phyloP scores from a whole-genome alignment of 2,329 filamentous ascomycete species.

The Davidsoniella virescens region DNA sequence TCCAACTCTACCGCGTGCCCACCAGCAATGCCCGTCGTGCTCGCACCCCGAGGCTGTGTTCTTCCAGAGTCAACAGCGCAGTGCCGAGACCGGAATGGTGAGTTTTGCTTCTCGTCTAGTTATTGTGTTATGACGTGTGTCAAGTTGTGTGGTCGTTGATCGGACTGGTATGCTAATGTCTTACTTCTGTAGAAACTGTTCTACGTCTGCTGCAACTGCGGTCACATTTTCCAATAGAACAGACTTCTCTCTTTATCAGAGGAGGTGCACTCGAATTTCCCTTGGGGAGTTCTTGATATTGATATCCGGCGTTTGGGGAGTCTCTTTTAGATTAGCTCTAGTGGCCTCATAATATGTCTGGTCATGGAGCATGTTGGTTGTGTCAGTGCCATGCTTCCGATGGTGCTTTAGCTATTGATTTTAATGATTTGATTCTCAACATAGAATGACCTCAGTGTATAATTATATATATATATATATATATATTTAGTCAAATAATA shows the following conservation, averaged over 20 bases:
- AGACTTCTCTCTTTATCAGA: no score
- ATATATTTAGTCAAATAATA: no score
- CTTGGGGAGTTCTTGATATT: background rate
- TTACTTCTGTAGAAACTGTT: slow-evolving; percentile 56
- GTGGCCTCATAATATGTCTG: background rate
- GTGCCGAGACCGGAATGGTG: slow-evolving; percentile 96
- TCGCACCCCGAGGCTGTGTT: slow-evolving; percentile 83
- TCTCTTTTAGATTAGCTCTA: background rate
- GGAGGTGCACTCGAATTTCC: background rate
- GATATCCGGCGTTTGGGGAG: slow-evolving; percentile 4
- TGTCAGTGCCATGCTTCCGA: no score
- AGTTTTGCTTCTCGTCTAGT: slow-evolving; percentile 21
- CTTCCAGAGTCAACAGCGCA: slow-evolving; percentile 97
- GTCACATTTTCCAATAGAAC: slow-evolving; percentile 58
- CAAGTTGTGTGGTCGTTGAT: background rate
- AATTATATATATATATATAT: no score
- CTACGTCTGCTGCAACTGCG: slow-evolving; percentile 87
- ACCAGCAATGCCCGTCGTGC: slow-evolving; percentile 73
- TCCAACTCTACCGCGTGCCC: slow-evolving; percentile 88
- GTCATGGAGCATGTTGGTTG: no score
- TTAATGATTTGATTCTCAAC: no score
- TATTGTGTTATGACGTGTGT: background rate
- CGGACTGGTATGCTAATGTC: background rate
- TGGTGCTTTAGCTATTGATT: no score
- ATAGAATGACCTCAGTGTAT: no score